phyloP scores from a whole-genome alignment of 2,329 filamentous ascomycete species.

The Hymenotorrendiella dingleyae region DNA sequence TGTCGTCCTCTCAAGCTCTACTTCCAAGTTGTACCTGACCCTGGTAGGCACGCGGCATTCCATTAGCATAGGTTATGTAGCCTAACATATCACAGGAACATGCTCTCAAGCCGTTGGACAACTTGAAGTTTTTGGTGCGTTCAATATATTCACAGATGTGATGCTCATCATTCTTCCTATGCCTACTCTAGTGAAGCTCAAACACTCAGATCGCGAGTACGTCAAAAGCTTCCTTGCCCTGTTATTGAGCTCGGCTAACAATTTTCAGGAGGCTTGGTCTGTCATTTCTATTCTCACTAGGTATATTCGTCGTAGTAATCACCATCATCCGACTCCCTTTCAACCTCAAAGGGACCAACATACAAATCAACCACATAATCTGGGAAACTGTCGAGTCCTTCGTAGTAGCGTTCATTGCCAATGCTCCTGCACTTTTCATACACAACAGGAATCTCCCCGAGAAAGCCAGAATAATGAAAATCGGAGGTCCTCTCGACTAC shows the following conservation, averaged over 20 bases:
- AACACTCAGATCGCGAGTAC: conserved; percentile 3
- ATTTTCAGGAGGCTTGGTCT: conserved; percentile 3
- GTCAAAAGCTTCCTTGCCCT: conserved; percentile 33
- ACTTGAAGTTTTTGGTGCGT: conserved; percentile 6
- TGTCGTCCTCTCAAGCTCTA: conserved; percentile 16
- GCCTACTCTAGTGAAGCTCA: conserved; percentile 11
- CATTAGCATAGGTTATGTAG: no score
- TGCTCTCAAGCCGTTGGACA: conserved; percentile 11
- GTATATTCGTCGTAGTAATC: conserved; percentile 12
- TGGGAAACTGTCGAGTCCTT: conserved; percentile 15
- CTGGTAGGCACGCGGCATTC: conserved; percentile 13
- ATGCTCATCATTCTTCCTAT: conserved; percentile 19
- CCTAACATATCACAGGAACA: conserved; percentile 4
- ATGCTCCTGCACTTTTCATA: conserved; percentile 5
- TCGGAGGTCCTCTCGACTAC: no score
- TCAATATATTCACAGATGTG: conserved; percentile 20
- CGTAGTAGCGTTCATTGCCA: conserved; percentile 13
- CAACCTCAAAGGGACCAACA: conserved; percentile 5
- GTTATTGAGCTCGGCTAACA: not conserved
- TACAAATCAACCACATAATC: conserved; percentile 10
- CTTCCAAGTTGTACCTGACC: conserved; percentile 18
- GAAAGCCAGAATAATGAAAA: not conserved
- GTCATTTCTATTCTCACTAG: conserved; percentile 10
- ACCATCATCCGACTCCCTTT: conserved; percentile 13
- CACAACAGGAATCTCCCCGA: conserved; percentile 2